Conservation (phyloP, 768 basidiomycete genomes). For the Chalciporus chontae region DNA sequence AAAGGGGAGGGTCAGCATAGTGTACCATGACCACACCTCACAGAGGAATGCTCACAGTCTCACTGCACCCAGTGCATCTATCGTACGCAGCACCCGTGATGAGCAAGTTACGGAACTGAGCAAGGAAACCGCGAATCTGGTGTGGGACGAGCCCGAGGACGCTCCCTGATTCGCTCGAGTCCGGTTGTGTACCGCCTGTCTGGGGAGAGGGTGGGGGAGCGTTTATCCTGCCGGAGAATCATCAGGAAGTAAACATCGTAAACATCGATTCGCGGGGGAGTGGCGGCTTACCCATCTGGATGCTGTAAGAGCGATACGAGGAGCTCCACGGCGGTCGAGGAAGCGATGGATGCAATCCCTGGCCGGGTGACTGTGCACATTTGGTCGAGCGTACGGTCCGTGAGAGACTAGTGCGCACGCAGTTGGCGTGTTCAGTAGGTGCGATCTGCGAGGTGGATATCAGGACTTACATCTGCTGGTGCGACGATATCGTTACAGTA, state of each 20-base stretch:
- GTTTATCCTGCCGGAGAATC: conserved; percentile 41
- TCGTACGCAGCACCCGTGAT: conserved; percentile 86
- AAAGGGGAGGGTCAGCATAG: neutral
- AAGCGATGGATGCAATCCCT: conserved; percentile 89
- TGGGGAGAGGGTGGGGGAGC: conserved; percentile 68
- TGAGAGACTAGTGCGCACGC: conserved; percentile 46
- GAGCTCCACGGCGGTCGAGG: conserved; percentile 89
- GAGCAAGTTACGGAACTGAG: conserved; percentile 79
- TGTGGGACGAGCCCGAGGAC: conserved; percentile 90
- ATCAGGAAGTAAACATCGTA: neutral
- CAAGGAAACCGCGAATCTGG: conserved; percentile 87
- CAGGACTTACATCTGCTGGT: conserved; percentile 74
- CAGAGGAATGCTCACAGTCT: conserved; percentile 47
- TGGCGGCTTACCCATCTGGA: conserved; percentile 64
- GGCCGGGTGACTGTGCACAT: conserved; percentile 99
- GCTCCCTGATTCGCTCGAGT: conserved; percentile 33
- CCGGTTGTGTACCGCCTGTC: conserved; percentile 28
- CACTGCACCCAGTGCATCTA: conserved; percentile 88
- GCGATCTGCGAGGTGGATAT: neutral
- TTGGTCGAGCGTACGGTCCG: conserved; percentile 93
- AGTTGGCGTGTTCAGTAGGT: neutral
- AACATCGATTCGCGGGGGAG: too few species aligned
- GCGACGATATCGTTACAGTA: conserved; percentile 99
- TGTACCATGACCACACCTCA: neutral
- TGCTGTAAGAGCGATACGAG: conserved; percentile 88